Evolutionary conservation across 1,284 basidiomycete species (phyloP).

Genomic region (Neonothopanus nambi): DNA sequence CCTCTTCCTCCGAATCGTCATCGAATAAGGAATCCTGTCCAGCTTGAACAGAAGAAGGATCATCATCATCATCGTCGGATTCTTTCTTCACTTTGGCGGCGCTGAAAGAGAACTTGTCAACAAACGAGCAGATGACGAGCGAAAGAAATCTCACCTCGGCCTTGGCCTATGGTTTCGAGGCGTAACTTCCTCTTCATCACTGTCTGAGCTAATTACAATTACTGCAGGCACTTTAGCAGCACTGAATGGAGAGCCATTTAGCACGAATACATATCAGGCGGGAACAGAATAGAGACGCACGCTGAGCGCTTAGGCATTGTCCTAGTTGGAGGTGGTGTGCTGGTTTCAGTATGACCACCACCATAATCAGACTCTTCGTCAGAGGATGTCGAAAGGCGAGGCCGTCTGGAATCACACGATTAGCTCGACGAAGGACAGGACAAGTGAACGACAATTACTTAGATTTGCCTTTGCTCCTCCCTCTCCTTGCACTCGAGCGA

Average conservation of each 20-base stretch:
- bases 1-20: conserved; percentile 34
- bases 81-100: not conserved
- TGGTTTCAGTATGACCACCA: conserved; percentile 38
- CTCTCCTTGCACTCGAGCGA: conserved; percentile 18
- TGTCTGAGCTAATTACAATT: conserved; percentile 38
- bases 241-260: conserved; percentile 26
- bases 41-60: not conserved
- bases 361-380: conserved; percentile 40
- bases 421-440: not conserved
- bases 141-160: not conserved
- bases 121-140: not conserved
- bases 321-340: conserved; percentile 32
- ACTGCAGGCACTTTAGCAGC: conserved; percentile 31
- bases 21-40: conserved; percentile 34
- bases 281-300: conserved; percentile 30
- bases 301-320: conserved; percentile 44
- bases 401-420: conserved; percentile 31
- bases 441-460: conserved; percentile 34
- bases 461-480: conserved; percentile 32
- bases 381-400: conserved; percentile 46
- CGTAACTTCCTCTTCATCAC: conserved; percentile 31
- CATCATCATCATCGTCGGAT: not conserved
- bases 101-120: not conserved
- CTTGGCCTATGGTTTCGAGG: conserved; percentile 14
- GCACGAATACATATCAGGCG: not conserved